Evolutionary conservation across 306 rosid genomes (phyloP).

Genomic region (Gastrolobium bilobum): DNA sequence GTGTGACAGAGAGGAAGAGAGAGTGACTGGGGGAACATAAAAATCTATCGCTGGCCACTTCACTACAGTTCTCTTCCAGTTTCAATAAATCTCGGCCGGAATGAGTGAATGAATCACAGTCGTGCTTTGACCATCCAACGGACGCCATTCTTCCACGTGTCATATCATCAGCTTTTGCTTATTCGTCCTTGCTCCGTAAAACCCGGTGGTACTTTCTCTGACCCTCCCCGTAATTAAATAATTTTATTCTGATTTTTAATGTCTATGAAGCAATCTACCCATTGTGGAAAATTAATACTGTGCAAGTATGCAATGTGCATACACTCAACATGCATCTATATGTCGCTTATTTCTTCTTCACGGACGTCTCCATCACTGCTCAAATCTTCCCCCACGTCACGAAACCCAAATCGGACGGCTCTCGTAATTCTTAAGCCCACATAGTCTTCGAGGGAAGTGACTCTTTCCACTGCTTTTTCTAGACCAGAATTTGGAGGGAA

Average conservation of each 20-base stretch:
- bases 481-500: constrained; percentile 34
- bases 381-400: neutral
- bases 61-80: constrained; percentile 72
- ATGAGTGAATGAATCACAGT: constrained; percentile 44
- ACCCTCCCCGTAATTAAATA: constrained; percentile 54
- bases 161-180: constrained; percentile 64
- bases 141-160: constrained; percentile 60
- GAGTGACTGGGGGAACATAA: constrained; percentile 59
- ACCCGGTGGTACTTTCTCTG: constrained; percentile 83
- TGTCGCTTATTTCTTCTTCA: constrained; percentile 19
- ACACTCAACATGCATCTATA: constrained; percentile 49
- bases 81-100: constrained; percentile 59
- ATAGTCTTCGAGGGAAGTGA: too few species aligned
- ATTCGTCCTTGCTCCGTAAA: constrained; percentile 87
- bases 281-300: constrained; percentile 27
- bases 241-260: constrained; percentile 34
- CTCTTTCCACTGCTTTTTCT: neutral
- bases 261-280: constrained; percentile 40
- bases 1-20: constrained; percentile 25
- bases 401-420: constrained; percentile 32
- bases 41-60: constrained; percentile 62
- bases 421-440: neutral
- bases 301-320: neutral
- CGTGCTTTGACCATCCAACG: constrained; percentile 59
- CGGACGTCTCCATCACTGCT: constrained; percentile 13